These are phyloP conservation scores for Cucurbita ficifolia DNA, from an alignment of 306 rosid genomes.

Conservation along the genomic window DNA sequence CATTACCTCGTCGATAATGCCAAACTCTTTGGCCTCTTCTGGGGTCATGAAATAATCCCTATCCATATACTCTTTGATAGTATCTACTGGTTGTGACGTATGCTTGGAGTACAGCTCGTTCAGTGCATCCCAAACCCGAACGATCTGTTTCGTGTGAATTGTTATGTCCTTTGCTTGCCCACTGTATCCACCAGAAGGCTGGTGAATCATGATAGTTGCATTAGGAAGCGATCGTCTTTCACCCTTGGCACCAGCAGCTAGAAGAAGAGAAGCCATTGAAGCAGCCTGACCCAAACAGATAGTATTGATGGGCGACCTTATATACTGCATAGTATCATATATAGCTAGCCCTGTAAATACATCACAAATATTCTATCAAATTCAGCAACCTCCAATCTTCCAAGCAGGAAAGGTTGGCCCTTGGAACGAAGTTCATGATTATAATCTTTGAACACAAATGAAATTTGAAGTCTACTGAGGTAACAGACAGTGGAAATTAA, in stretches of 20 bases:
- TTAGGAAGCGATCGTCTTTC: constrained; percentile 87
- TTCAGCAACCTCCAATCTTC: neutral
- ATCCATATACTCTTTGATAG: constrained; percentile 68
- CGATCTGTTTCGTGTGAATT: constrained; percentile 86
- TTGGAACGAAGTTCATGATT: neutral
- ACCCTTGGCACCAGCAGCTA: constrained; percentile 90
- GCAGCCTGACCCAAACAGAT: constrained; percentile 96
- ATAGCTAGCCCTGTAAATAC: constrained; percentile 73
- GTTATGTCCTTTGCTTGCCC: constrained; percentile 94
- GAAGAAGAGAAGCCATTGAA: constrained; percentile 87
- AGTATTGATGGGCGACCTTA: constrained; percentile 72
- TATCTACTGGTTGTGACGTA: constrained; percentile 50
- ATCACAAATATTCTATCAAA: neutral
- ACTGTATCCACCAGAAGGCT: constrained; percentile 87
- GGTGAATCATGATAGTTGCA: constrained; percentile 88
- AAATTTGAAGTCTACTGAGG: neutral
- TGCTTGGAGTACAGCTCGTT: constrained; percentile 66
- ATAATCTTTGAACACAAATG: neutral
- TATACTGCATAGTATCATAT: constrained; percentile 96
- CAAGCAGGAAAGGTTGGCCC: neutral
- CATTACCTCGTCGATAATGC: constrained; percentile 85
- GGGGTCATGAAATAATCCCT: constrained; percentile 82
- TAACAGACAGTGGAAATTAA: neutral
- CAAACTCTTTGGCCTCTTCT: constrained; percentile 77
- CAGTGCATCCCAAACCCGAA: constrained; percentile 64